A percentile compares a stretch with the other conserved stretches of the same genome.
Conservation (phyloP, 768 basidiomycete genomes). For the Mycena haematopus region DNA sequence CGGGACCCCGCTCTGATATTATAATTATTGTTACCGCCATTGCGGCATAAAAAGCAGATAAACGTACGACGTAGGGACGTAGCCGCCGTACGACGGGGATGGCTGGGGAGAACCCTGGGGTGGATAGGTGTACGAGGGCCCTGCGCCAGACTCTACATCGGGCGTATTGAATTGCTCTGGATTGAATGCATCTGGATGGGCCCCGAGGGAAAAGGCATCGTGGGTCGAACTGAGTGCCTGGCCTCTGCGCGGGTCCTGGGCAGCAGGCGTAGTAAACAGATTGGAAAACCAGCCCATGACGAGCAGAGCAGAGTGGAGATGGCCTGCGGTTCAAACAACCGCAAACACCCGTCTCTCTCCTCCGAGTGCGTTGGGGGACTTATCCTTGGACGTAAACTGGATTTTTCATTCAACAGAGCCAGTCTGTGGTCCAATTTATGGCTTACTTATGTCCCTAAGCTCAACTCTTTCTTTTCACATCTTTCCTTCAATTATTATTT, state of each 20-base stretch:
- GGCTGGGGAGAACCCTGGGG: constrained; percentile 75
- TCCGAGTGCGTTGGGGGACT: too few species aligned
- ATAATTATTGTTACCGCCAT: constrained; percentile 15
- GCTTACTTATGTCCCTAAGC: too few species aligned
- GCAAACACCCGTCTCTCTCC: too few species aligned
- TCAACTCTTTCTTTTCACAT: too few species aligned
- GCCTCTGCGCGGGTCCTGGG: constrained; percentile 58
- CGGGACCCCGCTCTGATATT: constrained; percentile 39
- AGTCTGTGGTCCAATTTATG: too few species aligned
- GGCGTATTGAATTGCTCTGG: constrained; percentile 58
- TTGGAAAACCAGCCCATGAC: constrained; percentile 78
- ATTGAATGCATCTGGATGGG: constrained; percentile 67
- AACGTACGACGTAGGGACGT: constrained; percentile 63
- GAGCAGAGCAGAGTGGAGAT: constrained; percentile 14
- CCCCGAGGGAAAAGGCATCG: constrained; percentile 87
- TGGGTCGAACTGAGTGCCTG: constrained; percentile 80
- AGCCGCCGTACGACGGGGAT: constrained; percentile 62
- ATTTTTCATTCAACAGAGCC: too few species aligned
- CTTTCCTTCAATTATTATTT: too few species aligned
- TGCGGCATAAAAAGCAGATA: not conserved
- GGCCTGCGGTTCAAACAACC: too few species aligned
- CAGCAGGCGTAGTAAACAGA: constrained; percentile 61
- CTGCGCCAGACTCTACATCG: constrained; percentile 52
- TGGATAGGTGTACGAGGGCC: constrained; percentile 77
- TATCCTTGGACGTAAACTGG: too few species aligned